These are phyloP conservation scores for Pseudogymnoascus destructans DNA, from an alignment of 2,329 filamentous ascomycete genomes.

Conservation along the genomic window DNA sequence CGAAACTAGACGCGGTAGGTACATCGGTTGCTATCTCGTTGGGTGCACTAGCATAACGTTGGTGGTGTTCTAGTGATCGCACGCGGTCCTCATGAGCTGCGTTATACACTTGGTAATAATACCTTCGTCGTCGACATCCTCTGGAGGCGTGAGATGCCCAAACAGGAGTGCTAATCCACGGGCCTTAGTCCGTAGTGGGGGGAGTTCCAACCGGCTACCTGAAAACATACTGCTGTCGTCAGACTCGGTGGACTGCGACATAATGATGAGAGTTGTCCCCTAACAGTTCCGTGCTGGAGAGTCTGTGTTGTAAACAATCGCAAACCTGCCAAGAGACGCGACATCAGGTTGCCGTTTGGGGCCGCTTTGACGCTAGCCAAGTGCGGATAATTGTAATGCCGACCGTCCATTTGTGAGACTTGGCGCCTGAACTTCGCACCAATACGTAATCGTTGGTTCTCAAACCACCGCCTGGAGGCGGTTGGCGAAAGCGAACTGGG, in stretches of 20 bases:
- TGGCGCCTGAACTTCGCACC: no score
- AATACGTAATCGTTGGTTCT: no score
- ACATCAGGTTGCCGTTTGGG: not conserved
- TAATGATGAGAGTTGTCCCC: not conserved
- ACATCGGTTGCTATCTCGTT: not conserved
- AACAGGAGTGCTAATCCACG: not conserved
- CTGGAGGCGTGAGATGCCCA: not conserved
- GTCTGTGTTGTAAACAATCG: not conserved
- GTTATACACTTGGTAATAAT: not conserved
- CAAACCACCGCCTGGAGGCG: no score
- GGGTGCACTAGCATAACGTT: not conserved
- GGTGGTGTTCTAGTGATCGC: not conserved
- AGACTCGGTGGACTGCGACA: not conserved
- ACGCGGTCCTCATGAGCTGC: not conserved
- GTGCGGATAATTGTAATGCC: not conserved
- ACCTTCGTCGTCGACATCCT: not conserved
- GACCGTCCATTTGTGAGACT: no score
- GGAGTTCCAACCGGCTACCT: not conserved
- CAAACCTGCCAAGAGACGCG: not conserved
- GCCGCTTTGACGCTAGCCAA: not conserved
- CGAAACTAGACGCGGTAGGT: not conserved
- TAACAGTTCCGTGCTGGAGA: not conserved
- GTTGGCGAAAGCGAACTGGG: no score
- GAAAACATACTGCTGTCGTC: not conserved
- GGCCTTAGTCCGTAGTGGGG: not conserved